A percentile compares a stretch with the other conserved stretches of the same genome.
Evolutionary conservation across 306 rosid genomes (phyloP).

Genomic region (Rubus parviflorus): DNA sequence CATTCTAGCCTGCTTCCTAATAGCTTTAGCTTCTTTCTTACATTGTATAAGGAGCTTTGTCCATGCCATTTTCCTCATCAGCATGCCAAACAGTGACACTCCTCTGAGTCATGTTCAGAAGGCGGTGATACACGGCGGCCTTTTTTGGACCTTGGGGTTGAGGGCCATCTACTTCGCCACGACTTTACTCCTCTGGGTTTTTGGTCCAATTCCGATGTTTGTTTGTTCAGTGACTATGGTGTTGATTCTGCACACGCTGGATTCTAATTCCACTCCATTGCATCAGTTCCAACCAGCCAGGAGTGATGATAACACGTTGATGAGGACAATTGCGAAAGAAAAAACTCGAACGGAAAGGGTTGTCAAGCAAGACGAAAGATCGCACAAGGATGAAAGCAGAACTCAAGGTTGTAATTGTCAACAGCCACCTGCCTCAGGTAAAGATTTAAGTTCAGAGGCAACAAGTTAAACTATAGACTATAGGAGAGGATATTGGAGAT

Average conservation of each 20-base stretch:
- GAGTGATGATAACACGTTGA: not conserved
- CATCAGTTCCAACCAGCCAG: conserved; percentile 14
- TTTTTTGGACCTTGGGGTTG: conserved; percentile 16
- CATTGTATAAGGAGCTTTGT: conserved; percentile 10
- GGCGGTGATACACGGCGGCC: conserved; percentile 9
- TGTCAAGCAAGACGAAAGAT: conserved; percentile 3
- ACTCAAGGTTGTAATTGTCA: not conserved
- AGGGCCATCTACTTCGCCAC: conserved; percentile 18
- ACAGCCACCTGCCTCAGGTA: not conserved
- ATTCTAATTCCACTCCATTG: conserved; percentile 7
- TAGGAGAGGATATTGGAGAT: not conserved
- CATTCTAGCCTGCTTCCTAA: conserved; percentile 22
- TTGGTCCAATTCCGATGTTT: conserved; percentile 16
- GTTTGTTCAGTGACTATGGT: conserved; percentile 7
- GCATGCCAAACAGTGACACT: conserved; percentile 17
- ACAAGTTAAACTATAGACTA: not conserved
- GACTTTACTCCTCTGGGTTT: conserved; percentile 15
- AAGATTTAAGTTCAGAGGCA: not conserved
- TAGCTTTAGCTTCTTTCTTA: conserved; percentile 17
- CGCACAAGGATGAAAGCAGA: not conserved
- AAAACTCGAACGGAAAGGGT: not conserved
- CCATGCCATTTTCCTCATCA: conserved; percentile 24
- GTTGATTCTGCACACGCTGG: conserved; percentile 10
- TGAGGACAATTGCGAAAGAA: not conserved
- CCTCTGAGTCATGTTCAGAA: conserved; percentile 11